Conservation (phyloP, 176 grass and related monocot species). For the Oropetium thomaeum region DNA sequence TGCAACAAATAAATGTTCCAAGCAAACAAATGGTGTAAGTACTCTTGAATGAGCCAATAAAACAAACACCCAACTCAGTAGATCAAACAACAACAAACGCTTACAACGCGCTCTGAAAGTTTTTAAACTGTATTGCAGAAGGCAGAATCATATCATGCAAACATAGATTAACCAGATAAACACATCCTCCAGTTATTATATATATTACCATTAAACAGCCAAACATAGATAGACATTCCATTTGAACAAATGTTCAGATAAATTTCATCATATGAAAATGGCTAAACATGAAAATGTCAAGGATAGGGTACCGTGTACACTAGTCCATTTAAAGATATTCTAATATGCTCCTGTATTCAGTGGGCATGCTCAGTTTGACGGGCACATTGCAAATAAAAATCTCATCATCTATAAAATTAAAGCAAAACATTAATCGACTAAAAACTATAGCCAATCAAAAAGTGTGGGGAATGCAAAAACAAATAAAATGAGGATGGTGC, state of each 20-base stretch:
- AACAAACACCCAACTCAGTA: not conserved
- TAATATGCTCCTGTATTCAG: not conserved
- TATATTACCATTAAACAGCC: not conserved
- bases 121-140: not conserved
- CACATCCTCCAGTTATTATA: not conserved
- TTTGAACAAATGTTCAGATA: not conserved
- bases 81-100: conserved; percentile 13
- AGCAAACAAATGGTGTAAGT: conserved; percentile 12
- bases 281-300: conserved; percentile 3
- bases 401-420: not conserved
- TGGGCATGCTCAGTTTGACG: not conserved
- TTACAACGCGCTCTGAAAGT: not conserved
- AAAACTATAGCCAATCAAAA: conserved; percentile 33
- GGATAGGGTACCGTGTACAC: not conserved
- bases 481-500: conserved; percentile 30
- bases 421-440: not conserved
- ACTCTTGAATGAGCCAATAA: conserved; percentile 24
- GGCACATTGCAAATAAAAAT: not conserved
- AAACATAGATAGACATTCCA: conserved; percentile 5
- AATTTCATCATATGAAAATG: not conserved
- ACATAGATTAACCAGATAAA: conserved; percentile 3
- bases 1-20: conserved; percentile 24
- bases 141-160: not conserved
- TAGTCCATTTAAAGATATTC: conserved; percentile 7
- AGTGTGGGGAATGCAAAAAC: not conserved